Conservation (phyloP, 192 early-diverging fungal species). For the Ramicandelaber brevisporus region DNA sequence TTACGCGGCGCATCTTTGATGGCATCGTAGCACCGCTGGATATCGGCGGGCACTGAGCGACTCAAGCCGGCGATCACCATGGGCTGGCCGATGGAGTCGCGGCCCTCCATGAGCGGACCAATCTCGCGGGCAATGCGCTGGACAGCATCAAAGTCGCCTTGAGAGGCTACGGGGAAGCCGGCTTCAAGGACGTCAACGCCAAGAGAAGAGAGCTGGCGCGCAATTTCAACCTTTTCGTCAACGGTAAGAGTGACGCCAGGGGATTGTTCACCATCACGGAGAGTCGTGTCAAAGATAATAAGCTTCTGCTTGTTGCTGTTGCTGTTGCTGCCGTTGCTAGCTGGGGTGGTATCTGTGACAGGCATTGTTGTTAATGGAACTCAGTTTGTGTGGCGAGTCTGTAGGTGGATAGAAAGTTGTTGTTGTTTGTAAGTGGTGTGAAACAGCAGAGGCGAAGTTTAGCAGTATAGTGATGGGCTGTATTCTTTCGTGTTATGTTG, state of each 20-base stretch:
- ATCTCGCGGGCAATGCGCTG: slow-evolving; percentile 81
- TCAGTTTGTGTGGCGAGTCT: no score
- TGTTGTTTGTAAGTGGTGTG: no score
- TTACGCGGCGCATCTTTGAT: slow-evolving; percentile 60
- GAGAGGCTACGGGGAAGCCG: slow-evolving; percentile 82
- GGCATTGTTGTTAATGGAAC: no score
- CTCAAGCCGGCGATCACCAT: slow-evolving; percentile 81
- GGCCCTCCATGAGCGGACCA: slow-evolving; percentile 54
- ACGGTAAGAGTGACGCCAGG: slow-evolving; percentile 84
- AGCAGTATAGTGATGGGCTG: no score
- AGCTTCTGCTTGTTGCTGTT: slow-evolving; percentile 37
- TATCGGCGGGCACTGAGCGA: slow-evolving; percentile 60
- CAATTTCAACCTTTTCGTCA: slow-evolving; percentile 87
- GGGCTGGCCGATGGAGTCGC: slow-evolving; percentile 48
- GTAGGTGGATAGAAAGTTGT: no score
- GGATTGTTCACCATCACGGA: slow-evolving; percentile 95
- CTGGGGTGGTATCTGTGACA: no score
- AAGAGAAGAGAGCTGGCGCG: slow-evolving; percentile 70
- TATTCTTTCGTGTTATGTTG: no score
- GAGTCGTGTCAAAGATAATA: slow-evolving; percentile 87
- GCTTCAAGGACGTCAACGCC: slow-evolving; percentile 93
- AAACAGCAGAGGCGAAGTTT: no score
- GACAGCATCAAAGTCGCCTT: slow-evolving; percentile 88
- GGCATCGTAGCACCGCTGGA: slow-evolving; percentile 72
- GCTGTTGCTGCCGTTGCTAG: no score